A percentile compares a stretch with the other conserved stretches of the same genome.
Evolutionary conservation across 1,284 basidiomycete genomes (phyloP).

Genomic region (Pseudomicrostroma phylloplanum): DNA sequence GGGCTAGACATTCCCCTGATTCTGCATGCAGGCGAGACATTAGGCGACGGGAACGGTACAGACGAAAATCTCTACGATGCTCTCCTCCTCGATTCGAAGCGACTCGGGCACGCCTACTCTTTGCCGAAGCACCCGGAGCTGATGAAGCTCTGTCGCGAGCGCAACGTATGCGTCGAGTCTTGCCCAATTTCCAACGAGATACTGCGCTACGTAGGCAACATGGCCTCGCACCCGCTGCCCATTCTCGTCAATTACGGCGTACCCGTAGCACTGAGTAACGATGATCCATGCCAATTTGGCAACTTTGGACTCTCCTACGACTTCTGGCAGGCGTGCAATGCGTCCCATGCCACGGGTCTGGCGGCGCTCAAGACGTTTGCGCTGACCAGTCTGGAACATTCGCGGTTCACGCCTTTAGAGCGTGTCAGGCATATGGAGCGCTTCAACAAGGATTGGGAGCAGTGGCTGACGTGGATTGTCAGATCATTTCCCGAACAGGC

Average conservation of each 20-base stretch:
- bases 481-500: no score
- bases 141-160: slow-evolving; percentile 62
- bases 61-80: slow-evolving; percentile 74
- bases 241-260: slow-evolving; percentile 65
- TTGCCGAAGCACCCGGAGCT: slow-evolving; percentile 67
- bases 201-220: slow-evolving; percentile 23
- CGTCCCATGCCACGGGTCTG: no score
- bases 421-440: no score
- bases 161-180: slow-evolving; percentile 62
- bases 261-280: slow-evolving; percentile 64
- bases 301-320: slow-evolving; percentile 58
- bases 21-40: slow-evolving; percentile 72
- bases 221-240: slow-evolving; percentile 25
- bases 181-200: slow-evolving; percentile 45
- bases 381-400: no score
- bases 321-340: no score
- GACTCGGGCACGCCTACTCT: slow-evolving; percentile 72
- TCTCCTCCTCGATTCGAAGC: slow-evolving; percentile 66
- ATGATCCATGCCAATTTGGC: slow-evolving; percentile 69
- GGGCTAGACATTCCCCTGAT: slow-evolving; percentile 68
- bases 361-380: no score
- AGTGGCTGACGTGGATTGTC: no score
- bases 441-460: no score
- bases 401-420: no score
- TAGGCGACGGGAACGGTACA: slow-evolving; percentile 62